A percentile compares a stretch with the other conserved stretches of the same genome.
Evolutionary conservation across 345 rosid species (phyloP).

Genomic region (Ceriops tagal): DNA sequence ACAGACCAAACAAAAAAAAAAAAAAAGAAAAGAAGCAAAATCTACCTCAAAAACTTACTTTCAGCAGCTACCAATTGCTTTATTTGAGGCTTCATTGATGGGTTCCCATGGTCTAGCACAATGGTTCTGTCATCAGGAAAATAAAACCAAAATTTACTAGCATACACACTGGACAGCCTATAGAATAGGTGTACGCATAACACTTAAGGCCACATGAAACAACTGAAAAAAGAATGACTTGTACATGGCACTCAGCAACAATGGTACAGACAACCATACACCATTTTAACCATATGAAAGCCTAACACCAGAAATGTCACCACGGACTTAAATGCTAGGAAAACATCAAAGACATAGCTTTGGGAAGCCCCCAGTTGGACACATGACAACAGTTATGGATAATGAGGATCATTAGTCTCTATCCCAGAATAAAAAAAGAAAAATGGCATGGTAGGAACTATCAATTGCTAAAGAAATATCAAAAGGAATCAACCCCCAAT

Average conservation of each 20-base stretch:
- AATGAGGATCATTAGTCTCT: background rate
- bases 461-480: background rate
- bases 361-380: too few species aligned
- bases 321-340: background rate
- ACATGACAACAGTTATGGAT: too few species aligned
- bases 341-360: background rate
- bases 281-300: background rate
- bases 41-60: slow-evolving; percentile 46
- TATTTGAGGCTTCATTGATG: slow-evolving; percentile 61
- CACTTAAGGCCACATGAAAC: background rate
- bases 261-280: background rate
- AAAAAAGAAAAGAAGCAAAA: background rate
- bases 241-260: slow-evolving; percentile 1
- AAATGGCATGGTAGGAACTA: background rate
- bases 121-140: slow-evolving; percentile 67
- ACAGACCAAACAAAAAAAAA: background rate
- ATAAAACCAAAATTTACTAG: slow-evolving; percentile 2
- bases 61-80: slow-evolving; percentile 77
- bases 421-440: background rate
- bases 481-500: background rate
- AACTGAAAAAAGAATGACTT: slow-evolving; percentile 4
- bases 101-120: slow-evolving; percentile 78
- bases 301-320: background rate
- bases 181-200: background rate
- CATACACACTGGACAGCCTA: background rate